phyloP scores from a whole-genome alignment of 805 yeast genomes.

The Komagataella populi region DNA sequence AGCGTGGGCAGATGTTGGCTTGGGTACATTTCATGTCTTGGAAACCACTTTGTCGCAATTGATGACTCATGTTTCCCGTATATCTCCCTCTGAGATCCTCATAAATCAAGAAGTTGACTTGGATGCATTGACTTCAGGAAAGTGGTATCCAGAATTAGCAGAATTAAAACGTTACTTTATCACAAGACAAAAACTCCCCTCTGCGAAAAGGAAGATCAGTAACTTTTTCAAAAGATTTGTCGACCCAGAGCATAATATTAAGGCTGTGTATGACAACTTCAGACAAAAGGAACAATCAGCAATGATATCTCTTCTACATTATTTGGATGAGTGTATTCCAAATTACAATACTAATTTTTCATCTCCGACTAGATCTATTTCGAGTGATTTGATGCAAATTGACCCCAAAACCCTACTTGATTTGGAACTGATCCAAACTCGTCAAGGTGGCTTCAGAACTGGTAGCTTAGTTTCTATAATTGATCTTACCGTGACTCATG shows the following conservation, averaged over 20 bases:
- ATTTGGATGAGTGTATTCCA: conserved; percentile 64
- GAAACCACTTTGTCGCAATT: conserved; percentile 45
- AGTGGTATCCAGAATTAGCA: conserved; percentile 42
- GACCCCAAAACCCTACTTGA: conserved; percentile 73
- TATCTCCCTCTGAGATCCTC: conserved; percentile 71
- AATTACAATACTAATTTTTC: conserved; percentile 48
- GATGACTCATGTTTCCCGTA: conserved; percentile 60
- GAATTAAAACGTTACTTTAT: conserved; percentile 48
- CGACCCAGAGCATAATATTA: conserved; percentile 14
- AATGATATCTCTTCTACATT: conserved; percentile 48
- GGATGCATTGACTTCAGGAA: conserved; percentile 26
- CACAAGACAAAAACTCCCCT: conserved; percentile 33
- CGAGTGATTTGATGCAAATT: conserved; percentile 50
- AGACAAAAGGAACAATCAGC: conserved; percentile 41
- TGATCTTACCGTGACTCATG: conserved; percentile 60
- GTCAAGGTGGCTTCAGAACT: conserved; percentile 37
- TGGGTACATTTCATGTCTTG: conserved; percentile 68
- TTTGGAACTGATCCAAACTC: conserved; percentile 52
- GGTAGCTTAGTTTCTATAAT: conserved; percentile 68
- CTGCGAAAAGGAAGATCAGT: conserved; percentile 23
- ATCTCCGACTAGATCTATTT: conserved; percentile 46
- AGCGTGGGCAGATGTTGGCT: conserved; percentile 81
- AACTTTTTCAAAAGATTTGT: conserved; percentile 26
- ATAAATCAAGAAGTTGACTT: conserved; percentile 32
- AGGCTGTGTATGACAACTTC: conserved; percentile 17